These are phyloP conservation scores for Amphicarpaea edgeworthii DNA, from an alignment of 306 rosid genomes.

Conservation along the genomic window DNA sequence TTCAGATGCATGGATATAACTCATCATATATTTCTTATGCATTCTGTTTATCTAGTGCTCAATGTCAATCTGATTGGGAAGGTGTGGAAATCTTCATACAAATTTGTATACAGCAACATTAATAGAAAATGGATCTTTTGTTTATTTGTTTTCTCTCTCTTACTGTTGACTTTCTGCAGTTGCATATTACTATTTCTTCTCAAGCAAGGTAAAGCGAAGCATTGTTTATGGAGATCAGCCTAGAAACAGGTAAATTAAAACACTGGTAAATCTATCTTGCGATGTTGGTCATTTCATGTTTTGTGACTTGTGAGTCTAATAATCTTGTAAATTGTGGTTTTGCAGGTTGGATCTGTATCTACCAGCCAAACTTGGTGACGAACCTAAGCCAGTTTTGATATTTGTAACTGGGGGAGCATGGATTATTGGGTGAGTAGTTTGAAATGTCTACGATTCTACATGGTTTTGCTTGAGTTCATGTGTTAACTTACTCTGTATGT, in stretches of 20 bases:
- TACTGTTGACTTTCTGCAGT: conserved; percentile 61
- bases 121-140: conserved; percentile 38
- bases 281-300: conserved; percentile 36
- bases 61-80: conserved; percentile 18
- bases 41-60: conserved; percentile 22
- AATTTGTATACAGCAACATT: not conserved
- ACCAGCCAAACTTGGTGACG: conserved; percentile 58
- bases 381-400: conserved; percentile 85
- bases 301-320: not conserved
- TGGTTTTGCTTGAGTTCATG: conserved; percentile 36
- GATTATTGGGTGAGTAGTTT: conserved; percentile 90
- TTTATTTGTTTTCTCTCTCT: conserved; percentile 30
- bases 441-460: conserved; percentile 3
- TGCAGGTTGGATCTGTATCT: conserved; percentile 91
- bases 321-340: conserved; percentile 42
- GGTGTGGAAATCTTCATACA: not conserved
- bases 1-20: conserved; percentile 28
- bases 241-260: conserved; percentile 78
- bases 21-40: conserved; percentile 13
- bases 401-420: conserved; percentile 99
- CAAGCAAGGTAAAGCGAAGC: conserved; percentile 76
- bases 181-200: conserved; percentile 80
- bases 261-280: not conserved
- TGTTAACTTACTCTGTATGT: conserved; percentile 24
- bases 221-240: conserved; percentile 86